Conservation (phyloP, 2,329 filamentous ascomycete species). For the Claviceps africana region DNA sequence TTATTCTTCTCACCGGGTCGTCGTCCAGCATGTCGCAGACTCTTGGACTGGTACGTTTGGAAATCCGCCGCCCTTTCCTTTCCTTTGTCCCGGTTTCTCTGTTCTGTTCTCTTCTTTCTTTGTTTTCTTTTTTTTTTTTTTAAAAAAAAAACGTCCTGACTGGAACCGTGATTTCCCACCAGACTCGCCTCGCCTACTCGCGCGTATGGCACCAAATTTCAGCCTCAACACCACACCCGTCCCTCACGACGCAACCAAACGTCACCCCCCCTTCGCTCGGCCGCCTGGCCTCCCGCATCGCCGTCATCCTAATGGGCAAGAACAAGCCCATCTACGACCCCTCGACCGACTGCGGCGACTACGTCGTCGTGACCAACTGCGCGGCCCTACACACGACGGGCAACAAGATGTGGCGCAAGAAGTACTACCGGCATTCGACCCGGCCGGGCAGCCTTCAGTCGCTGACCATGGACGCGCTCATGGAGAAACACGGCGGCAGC, state of each 20-base stretch:
- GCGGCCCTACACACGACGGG: slow-evolving; percentile 76
- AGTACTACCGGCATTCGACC: slow-evolving; percentile 90
- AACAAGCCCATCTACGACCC: slow-evolving; percentile 97
- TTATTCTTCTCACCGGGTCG: slow-evolving; percentile 6
- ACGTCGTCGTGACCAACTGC: slow-evolving; percentile 89
- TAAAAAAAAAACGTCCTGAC: not conserved
- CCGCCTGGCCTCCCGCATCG: slow-evolving; percentile 77
- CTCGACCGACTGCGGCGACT: slow-evolving; percentile 96
- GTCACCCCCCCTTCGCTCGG: slow-evolving; percentile 67
- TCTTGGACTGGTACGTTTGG: slow-evolving; percentile 50
- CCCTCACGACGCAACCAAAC: slow-evolving; percentile 41
- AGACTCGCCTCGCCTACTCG: slow-evolving; percentile 95
- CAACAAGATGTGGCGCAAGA: slow-evolving; percentile 85
- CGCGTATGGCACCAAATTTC: slow-evolving; percentile 84
- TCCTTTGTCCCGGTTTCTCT: not conserved
- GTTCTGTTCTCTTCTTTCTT: not conserved
- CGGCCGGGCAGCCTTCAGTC: slow-evolving; percentile 73
- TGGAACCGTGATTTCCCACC: not conserved
- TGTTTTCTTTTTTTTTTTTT: not conserved
- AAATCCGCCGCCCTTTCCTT: too few relatives aligned
- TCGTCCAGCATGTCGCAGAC: slow-evolving; percentile 57
- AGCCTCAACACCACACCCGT: slow-evolving; percentile 51
- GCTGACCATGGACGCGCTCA: slow-evolving; percentile 90
- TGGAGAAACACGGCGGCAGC: slow-evolving; percentile 83
- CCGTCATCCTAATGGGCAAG: slow-evolving; percentile 87